These are phyloP conservation scores for Trichomonascaceae sp. DNA, from an alignment of 1,139 yeast species.

Conservation along the genomic window DNA sequence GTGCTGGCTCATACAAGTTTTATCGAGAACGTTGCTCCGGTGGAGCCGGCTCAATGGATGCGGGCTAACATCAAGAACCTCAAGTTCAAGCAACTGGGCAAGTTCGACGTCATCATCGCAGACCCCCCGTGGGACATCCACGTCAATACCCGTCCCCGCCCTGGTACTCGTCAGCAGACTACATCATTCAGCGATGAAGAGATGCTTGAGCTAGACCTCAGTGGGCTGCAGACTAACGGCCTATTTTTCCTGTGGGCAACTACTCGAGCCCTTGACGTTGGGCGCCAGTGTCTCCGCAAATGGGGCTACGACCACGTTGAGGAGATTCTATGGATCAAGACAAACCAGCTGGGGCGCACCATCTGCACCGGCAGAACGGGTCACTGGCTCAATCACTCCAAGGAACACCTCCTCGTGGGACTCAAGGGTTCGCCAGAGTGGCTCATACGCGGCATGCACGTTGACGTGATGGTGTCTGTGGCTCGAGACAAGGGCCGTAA, in stretches of 20 bases:
- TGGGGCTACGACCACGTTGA: conserved; percentile 79
- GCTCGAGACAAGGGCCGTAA: conserved; percentile 84
- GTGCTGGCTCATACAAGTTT: not conserved
- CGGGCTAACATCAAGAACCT: conserved; percentile 66
- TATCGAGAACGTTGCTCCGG: too few species aligned
- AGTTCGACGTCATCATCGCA: conserved; percentile 76
- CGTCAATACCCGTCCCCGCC: conserved; percentile 19
- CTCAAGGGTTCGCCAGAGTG: conserved; percentile 70
- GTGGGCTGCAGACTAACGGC: conserved; percentile 69
- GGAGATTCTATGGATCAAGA: conserved; percentile 82
- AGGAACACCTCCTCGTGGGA: conserved; percentile 81
- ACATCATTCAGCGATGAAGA: conserved; percentile 38
- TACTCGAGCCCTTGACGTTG: conserved; percentile 82
- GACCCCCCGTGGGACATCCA: conserved; percentile 45
- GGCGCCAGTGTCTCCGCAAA: conserved; percentile 55
- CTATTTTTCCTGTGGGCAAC: conserved; percentile 83
- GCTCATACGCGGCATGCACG: conserved; percentile 52
- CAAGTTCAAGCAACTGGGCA: conserved; percentile 59
- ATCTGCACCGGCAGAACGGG: conserved; percentile 95
- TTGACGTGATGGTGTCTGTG: conserved; percentile 66
- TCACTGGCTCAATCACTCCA: conserved; percentile 92
- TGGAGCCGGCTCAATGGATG: conserved; percentile 82
- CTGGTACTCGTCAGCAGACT: too few species aligned
- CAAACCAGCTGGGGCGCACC: conserved; percentile 75
- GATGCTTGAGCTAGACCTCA: conserved; percentile 50